Base-by-base conservation (phyloP, 2,329 filamentous ascomycete species). In the Colletotrichum higginsianum region DNA sequence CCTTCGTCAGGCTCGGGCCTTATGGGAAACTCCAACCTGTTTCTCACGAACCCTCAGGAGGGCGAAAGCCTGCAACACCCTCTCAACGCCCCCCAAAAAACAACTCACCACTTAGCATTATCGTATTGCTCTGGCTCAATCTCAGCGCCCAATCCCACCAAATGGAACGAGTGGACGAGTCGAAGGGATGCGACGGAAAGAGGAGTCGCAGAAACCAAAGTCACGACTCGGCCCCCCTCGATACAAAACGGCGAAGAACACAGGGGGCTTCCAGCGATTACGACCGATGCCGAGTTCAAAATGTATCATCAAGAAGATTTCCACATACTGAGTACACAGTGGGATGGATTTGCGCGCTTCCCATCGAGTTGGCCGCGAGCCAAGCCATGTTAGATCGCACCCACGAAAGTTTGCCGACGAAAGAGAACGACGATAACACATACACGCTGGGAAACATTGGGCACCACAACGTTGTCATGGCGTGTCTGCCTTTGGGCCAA, bases 401-500 rank as follows among this genome's bases (percentile, higher is more conserved):
- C 2, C 71, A 75, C 44, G 26, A 50, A 2, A 38, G 9, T 11
- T 56, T 71, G 0, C 38, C n/a, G 1, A 15, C 2, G 0, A 11
- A 4, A 21, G 15, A 46, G 0, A 35, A 55, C 6, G 77, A 80
- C 13, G 69, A 12, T 18, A 80, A 79, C n/a, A 26, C 62, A 1
- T 80, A 80, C 21, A 61, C 26, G 0, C 38, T 80, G 0, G 79
- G 79, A 0, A 73, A 55, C 3, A 75, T 80, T 0, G 26, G 30
- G 0, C 18, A 55, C 0, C 78, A 80, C 42, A 77, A 79, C 1
- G 35, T 79, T 18, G 78, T 77, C 13, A 74, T 79, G n/a, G 76
- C 75, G 0, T 78, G 77, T 5, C 9, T 79, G 1, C 78, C 77
- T 1, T 12, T 12, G 1, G 66, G 61, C 0, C 66, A 75, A 9